These are phyloP conservation scores for Amanita polypyramis DNA, from an alignment of 768 basidiomycete species.

Conservation along the genomic window DNA sequence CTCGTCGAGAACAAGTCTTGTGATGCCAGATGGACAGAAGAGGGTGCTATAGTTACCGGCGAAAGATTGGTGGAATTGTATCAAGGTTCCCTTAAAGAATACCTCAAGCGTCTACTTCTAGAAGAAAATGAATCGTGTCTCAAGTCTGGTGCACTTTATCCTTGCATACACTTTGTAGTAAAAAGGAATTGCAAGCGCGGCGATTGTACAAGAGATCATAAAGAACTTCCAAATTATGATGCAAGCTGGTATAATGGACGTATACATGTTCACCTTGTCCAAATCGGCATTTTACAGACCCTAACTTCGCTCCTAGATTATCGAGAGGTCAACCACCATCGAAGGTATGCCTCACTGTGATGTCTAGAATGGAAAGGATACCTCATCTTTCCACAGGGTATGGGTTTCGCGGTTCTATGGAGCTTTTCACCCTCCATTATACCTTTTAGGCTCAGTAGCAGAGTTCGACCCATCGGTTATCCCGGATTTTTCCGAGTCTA, in stretches of 20 bases:
- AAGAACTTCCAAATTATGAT: conserved; percentile 10
- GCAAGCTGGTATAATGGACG: conserved; percentile 29
- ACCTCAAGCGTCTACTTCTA: conserved; percentile 18
- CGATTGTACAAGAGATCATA: conserved; percentile 28
- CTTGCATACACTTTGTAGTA: conserved; percentile 18
- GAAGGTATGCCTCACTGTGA: neutral
- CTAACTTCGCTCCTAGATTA: conserved; percentile 13
- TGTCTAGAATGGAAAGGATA: conserved; percentile 5
- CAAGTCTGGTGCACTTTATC: conserved; percentile 22
- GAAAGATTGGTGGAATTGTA: conserved; percentile 9
- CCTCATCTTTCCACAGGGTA: conserved; percentile 18
- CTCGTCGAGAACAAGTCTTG: neutral
- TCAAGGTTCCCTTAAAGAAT: conserved; percentile 14
- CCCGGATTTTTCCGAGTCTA: conserved; percentile 26
- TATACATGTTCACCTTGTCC: conserved; percentile 34
- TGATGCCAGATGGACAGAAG: neutral
- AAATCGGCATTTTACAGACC: conserved; percentile 35
- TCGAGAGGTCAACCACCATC: conserved; percentile 2
- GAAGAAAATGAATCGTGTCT: conserved; percentile 27
- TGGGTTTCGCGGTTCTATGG: conserved; percentile 41
- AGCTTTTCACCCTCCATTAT: conserved; percentile 34
- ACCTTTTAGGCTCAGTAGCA: conserved; percentile 33
- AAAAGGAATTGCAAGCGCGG: conserved; percentile 20
- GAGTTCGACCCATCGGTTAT: conserved; percentile 25
- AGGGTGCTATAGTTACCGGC: neutral